Conservation (phyloP, 108 stramenopile genomes). For the Nitzschia sp. region DNA sequence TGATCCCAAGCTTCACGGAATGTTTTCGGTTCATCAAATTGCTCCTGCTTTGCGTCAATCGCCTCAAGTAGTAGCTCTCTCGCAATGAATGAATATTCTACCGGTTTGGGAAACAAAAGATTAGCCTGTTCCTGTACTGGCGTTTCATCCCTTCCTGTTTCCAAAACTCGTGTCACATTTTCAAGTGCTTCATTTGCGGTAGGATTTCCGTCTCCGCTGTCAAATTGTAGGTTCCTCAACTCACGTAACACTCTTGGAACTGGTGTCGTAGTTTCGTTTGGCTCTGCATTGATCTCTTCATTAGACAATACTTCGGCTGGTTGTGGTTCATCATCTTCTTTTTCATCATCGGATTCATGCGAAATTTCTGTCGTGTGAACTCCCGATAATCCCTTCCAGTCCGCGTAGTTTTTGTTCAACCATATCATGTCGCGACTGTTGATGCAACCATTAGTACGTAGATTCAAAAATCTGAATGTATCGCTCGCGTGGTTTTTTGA, state of each 20-base stretch:
- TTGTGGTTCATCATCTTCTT: background rate
- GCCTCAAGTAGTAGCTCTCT: background rate
- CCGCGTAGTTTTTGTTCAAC: background rate
- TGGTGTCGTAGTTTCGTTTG: background rate
- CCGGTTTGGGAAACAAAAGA: background rate
- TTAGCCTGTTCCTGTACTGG: background rate
- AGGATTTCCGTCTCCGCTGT: background rate
- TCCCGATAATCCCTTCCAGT: too few relatives aligned
- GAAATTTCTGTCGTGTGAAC: background rate
- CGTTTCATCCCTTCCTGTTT: background rate
- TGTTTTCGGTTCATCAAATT: background rate
- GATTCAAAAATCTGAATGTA: background rate
- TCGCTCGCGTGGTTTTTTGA: background rate
- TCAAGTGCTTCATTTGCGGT: background rate
- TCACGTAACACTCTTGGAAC: background rate
- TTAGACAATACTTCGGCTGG: background rate
- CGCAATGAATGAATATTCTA: background rate
- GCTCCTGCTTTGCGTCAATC: background rate
- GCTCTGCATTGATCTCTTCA: background rate
- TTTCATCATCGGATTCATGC: background rate
- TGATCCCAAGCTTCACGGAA: background rate
- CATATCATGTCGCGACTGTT: background rate
- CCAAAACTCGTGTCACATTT: background rate
- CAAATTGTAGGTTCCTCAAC: too few relatives aligned
- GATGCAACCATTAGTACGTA: background rate